Evolutionary conservation across 192 early-diverging fungal genomes (phyloP).

Genomic region (Mortierella alpina): DNA sequence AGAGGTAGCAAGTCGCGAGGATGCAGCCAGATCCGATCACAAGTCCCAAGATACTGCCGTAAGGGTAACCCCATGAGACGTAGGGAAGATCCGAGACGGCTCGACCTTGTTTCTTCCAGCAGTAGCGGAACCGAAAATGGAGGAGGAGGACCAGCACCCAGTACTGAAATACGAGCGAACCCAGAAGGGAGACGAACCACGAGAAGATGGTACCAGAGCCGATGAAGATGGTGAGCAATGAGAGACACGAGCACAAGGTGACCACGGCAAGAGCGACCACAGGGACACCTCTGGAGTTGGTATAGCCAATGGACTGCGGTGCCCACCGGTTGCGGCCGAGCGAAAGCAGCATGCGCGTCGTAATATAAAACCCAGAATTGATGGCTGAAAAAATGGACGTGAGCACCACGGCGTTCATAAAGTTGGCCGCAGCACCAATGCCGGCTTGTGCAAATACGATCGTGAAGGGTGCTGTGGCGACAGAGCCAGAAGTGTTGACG

Average conservation of each 20-base stretch:
- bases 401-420: slow-evolving; percentile 74
- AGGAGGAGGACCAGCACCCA: slow-evolving; percentile 85
- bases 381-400: slow-evolving; percentile 72
- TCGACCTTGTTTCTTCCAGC: slow-evolving; percentile 74
- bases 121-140: slow-evolving; percentile 86
- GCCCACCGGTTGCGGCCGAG: slow-evolving; percentile 69
- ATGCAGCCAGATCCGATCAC: slow-evolving; percentile 62
- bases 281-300: slow-evolving; percentile 66
- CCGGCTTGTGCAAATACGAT: slow-evolving; percentile 66
- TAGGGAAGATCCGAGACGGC: slow-evolving; percentile 72
- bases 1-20: slow-evolving; percentile 65
- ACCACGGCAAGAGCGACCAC: slow-evolving; percentile 62
- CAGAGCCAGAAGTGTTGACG: slow-evolving; percentile 43
- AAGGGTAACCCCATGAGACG: slow-evolving; percentile 73
- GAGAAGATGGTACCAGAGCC: slow-evolving; percentile 70
- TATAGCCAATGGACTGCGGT: slow-evolving; percentile 56
- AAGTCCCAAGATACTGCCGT: slow-evolving; percentile 74
- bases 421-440: slow-evolving; percentile 57
- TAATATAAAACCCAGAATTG: slow-evolving; percentile 77
- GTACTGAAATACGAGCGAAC: slow-evolving; percentile 79
- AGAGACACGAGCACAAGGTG: slow-evolving; percentile 63
- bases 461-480: slow-evolving; percentile 69
- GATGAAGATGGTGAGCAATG: slow-evolving; percentile 62
- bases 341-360: slow-evolving; percentile 67
- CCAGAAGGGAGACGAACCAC: slow-evolving; percentile 70